Evolutionary conservation across 495 filamentous ascomycete species (phyloP), one percentile per base, ranked within the genome.

Genomic region (Tuber calosporum): DNA sequence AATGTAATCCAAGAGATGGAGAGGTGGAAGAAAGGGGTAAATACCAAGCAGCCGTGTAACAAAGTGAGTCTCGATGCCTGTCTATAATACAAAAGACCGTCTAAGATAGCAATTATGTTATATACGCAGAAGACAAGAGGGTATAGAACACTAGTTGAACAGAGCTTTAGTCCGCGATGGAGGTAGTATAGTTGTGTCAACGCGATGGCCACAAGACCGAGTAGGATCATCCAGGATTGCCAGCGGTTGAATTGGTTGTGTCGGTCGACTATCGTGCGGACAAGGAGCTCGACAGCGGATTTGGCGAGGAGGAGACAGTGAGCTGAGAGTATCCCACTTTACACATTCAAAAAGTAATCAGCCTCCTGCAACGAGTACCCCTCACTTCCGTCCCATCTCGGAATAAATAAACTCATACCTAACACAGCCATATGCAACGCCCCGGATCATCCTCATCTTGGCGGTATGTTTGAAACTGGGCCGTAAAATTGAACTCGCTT

Each of bases 91-190:
- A 99, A 95, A 70, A 99, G 85, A 26, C 95, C 95, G 83, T 99
- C 96, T 74, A 98, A 85, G 77, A 98, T 99, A 73, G 95, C 96
- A 76, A 97, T 94, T 78, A 99, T 97, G 86, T 99, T 99, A 85
- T 98, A 99, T 75, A 97, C 90, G 88, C 95, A 99, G 84, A 99
- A 99, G 45, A 97, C 93, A 79, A 98, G 91, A 8, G 95, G 95
- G 84, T 99, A 99, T 77, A 99, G 87, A 69, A 99, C 89, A 83
- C 93, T 97, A 26, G 95, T 98, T 70, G 93, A 97, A 82, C 94
- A 93, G 58, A 98, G 86, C 81, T 96, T 97, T 73, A 99, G 86
- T 69, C 95, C 95, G 30, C 91, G 88, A 82, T 99, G 94, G 43
- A 99, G 88, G 81, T 94, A 98, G 84, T 96, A 99, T 22, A 99